Evolutionary conservation across 75 land plant genomes (phyloP), one percentile per base, ranked within the genome.

Genomic region (Selaginella moellendorffii): DNA sequence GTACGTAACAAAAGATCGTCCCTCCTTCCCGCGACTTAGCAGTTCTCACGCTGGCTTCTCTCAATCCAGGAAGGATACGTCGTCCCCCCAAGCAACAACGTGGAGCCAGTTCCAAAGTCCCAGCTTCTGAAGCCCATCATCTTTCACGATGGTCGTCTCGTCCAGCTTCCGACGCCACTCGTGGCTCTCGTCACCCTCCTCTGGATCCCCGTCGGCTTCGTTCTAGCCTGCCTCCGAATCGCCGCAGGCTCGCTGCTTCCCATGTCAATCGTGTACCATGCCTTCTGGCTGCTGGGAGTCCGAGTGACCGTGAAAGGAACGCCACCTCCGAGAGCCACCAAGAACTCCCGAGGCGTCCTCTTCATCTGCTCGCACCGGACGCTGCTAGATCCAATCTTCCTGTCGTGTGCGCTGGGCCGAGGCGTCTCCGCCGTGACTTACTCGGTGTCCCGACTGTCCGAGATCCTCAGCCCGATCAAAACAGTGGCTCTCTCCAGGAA

Each of bases 371-470:
- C 62, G 12, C 77, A 75, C 31, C 28, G 68, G 25, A 65, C 73
- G 0, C 30, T 70, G 8, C 63, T 69, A 22, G 73, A 75, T 51
- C 77, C 73, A 0, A 60, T 75, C 10, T 68, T 82, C 30, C 81
- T 93, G 29, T 72, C 96, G 52, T 61, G 68, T 26, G 86, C 75
- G 17, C 83, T 89, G 0, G 62, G 68, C 22, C 90, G 98, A 12
- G 58, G 56, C 18, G 67, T 93, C 52, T 79, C 85, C 1, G 98
- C 90, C 1, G 87, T 93, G 19, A 93, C 98, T n/a, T 93, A 89
- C 74, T 88, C 96, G 64, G 68, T 93, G 25, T 85, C 96, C 28
- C 75, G 86, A 22, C 28, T 93, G 19, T 76, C 87, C 2, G 96
- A 93, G 68, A 72, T 82, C 29, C 67, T 89, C 0, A 83, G 96